Evolutionary conservation across 352 stramenopile genomes (phyloP), one percentile per base, ranked within the genome.

Genomic region (Phytophthora nicotianae): DNA sequence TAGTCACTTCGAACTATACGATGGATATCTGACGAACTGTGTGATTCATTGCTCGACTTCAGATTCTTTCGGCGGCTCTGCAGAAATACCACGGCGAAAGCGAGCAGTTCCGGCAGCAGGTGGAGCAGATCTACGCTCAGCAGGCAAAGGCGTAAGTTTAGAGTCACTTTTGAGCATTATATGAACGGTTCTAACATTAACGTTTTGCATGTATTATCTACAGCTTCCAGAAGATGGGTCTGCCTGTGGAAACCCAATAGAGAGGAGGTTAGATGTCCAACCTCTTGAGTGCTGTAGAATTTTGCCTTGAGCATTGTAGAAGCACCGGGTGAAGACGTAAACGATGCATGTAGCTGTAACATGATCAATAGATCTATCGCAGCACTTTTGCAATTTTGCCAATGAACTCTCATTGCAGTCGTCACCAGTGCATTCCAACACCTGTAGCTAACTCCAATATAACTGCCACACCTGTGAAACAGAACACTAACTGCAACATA

Each of bases 161-260:
- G 26, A 47, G n/a, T 11, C 4, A 41, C 5, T 32, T 41, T 41
- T 24, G 16, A 49, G 14, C 14, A 11, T 40, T 23, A 32, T 57
- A 29, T 5, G 4, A 29, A 33, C 41, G 24, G 17, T 45, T 17
- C 8, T 72, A 37, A 46, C 17, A 11, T 50, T 51, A 8, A 37
- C 58, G 4, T 35, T 3, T 21, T 3, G 7, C 24, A 7, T 35
- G 29, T 50, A 6, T 57, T 61, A 6, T 58, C 1, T 55, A 37
- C 55, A 92, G 81, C 21, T 91, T 93, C 70, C 71, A 83, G 55
- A 86, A 81, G 50, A 74, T 92, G 68, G 83, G 83, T 21, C 60
- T 93, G 23, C 67, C 86, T 14, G 76, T 91, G 11, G 67, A 82
- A n/a, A 70, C 66, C 21, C 70, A 62, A 24, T 86, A 88, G 14